These are phyloP conservation scores for Skeletonema grethae DNA, from an alignment of 108 stramenopile genomes.

Conservation along the genomic window DNA sequence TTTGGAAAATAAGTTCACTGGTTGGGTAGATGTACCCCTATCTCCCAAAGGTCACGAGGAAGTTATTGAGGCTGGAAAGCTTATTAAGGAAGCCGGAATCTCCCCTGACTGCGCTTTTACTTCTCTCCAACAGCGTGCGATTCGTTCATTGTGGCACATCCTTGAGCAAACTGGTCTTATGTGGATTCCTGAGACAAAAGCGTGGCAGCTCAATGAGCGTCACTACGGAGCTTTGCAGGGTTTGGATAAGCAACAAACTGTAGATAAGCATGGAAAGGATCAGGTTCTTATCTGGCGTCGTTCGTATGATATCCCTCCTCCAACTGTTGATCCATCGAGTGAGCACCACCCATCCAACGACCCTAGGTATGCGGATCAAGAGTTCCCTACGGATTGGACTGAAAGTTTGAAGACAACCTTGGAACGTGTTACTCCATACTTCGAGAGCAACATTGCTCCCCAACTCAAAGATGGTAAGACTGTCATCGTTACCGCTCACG, in stretches of 20 bases:
- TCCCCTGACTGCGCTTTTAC: conserved; percentile 93
- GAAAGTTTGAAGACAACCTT: conserved; percentile 92
- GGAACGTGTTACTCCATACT: conserved; percentile 93
- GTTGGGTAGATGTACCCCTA: conserved; percentile 95
- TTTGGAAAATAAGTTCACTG: conserved; percentile 81
- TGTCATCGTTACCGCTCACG: conserved; percentile 98
- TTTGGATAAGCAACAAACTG: conserved; percentile 97
- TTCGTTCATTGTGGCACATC: conserved; percentile 83
- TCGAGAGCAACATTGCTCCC: conserved; percentile 89
- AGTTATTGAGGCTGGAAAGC: conserved; percentile 81
- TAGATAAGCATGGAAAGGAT: conserved; percentile 94
- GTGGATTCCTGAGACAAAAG: conserved; percentile 86
- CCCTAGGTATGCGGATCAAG: conserved; percentile 83
- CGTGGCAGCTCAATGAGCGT: conserved; percentile 95
- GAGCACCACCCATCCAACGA: conserved; percentile 91
- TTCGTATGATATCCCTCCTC: conserved; percentile 95
- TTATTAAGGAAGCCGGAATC: conserved; percentile 77
- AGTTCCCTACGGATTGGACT: conserved; percentile 67
- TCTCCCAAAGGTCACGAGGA: conserved; percentile 91
- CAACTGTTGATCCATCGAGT: conserved; percentile 67
- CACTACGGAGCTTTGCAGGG: conserved; percentile 94
- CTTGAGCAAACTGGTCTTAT: conserved; percentile 84
- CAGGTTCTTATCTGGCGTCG: conserved; percentile 96
- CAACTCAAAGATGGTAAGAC: conserved; percentile 92
- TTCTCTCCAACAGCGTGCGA: conserved; percentile 95